Conservation (phyloP, 2,329 filamentous ascomycete genomes). For the Neophaeococcomyces mojaviensis region DNA sequence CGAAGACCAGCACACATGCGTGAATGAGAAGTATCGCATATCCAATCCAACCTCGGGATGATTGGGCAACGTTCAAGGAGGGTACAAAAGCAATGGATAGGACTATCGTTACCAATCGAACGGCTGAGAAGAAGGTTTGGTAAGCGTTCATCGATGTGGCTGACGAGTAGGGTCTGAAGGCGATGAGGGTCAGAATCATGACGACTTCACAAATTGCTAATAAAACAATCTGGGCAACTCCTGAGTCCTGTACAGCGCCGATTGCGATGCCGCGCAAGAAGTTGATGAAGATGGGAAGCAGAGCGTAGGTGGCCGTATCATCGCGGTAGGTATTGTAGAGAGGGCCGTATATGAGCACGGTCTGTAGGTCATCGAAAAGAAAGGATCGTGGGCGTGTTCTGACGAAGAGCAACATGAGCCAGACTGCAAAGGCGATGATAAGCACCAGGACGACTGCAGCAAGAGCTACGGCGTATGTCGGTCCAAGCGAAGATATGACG, state of each 20-base stretch:
- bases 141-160: conserved; percentile 97
- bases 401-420: conserved; percentile 74
- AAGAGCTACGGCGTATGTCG: conserved; percentile 62
- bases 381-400: conserved; percentile 74
- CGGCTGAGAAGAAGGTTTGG: conserved; percentile 71
- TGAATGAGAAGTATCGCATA: conserved; percentile 86
- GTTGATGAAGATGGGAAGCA: conserved; percentile 77
- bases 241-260: conserved; percentile 84
- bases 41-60: conserved; percentile 86
- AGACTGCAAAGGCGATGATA: conserved; percentile 65
- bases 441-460: conserved; percentile 67
- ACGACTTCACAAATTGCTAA: conserved; percentile 93
- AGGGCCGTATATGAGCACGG: conserved; percentile 80
- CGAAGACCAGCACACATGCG: conserved; percentile 74
- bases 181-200: conserved; percentile 75
- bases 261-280: conserved; percentile 83
- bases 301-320: conserved; percentile 79
- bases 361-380: conserved; percentile 87
- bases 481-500: conserved; percentile 62
- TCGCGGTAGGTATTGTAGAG: conserved; percentile 98
- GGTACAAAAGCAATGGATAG: conserved; percentile 80
- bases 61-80: conserved; percentile 67
- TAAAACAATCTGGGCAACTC: conserved; percentile 85
- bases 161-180: conserved; percentile 81
- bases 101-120: conserved; percentile 69